phyloP scores from a whole-genome alignment of 257 asterid genomes.

The Rhazya stricta region DNA sequence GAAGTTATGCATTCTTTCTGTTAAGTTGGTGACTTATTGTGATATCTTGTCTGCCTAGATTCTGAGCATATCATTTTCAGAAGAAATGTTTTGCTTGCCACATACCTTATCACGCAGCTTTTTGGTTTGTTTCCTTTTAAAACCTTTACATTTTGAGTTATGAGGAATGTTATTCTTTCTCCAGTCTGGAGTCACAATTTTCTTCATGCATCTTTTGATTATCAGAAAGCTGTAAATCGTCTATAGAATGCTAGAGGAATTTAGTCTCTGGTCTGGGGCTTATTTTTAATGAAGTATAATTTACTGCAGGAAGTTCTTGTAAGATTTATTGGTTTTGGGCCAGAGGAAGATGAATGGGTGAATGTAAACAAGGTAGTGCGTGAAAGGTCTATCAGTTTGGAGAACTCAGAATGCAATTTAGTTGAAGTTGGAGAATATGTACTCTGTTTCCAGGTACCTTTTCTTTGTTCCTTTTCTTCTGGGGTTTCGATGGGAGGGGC shows the following conservation, averaged over 20 bases:
- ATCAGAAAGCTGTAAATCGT: no score
- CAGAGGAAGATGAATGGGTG: conserved; percentile 88
- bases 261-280: background rate
- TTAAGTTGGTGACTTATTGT: background rate
- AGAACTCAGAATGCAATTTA: conserved; percentile 62
- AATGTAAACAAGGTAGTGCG: conserved; percentile 53
- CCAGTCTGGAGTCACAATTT: background rate
- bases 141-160: background rate
- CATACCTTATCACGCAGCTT: background rate
- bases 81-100: background rate
- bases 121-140: background rate
- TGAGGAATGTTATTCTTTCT: background rate
- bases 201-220: background rate
- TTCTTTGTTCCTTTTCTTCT: no score
- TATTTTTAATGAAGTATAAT: conserved; percentile 13
- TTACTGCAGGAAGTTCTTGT: conserved; percentile 71
- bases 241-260: background rate
- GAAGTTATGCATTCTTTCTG: background rate
- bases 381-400: conserved; percentile 69
- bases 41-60: background rate
- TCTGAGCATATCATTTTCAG: background rate
- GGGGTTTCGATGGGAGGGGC: background rate
- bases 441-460: conserved; percentile 80
- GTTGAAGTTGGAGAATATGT: conserved; percentile 70
- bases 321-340: conserved; percentile 73